phyloP scores from a whole-genome alignment of 306 rosid species.

The Corylus americana region DNA sequence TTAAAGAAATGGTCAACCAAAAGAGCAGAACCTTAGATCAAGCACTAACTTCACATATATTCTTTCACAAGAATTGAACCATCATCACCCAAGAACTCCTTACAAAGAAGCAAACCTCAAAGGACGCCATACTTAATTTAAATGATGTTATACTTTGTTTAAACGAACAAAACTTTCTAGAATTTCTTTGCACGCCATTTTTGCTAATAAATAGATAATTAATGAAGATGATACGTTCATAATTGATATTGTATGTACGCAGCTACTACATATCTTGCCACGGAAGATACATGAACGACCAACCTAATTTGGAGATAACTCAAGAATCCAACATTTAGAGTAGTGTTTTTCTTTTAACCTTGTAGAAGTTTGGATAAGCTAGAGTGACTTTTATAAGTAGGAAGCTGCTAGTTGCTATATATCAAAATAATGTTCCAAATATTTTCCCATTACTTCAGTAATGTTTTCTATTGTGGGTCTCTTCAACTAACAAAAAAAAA shows the following conservation, averaged over 20 bases:
- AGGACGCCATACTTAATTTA: too few species aligned
- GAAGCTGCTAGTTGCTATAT: not conserved
- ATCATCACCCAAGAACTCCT: too few species aligned
- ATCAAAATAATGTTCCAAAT: not conserved
- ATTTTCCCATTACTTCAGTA: not conserved
- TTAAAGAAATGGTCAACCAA: too few species aligned
- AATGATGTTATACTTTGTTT: too few species aligned
- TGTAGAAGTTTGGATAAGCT: not conserved
- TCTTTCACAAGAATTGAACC: too few species aligned
- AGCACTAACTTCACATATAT: too few species aligned
- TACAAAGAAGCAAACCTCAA: too few species aligned
- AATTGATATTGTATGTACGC: not conserved
- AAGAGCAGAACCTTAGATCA: too few species aligned
- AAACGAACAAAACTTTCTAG: too few species aligned
- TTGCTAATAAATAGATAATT: not conserved
- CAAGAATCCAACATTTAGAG: not conserved
- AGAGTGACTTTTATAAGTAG: not conserved
- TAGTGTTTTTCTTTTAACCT: not conserved
- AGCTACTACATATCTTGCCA: not conserved
- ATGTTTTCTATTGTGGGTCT: not conserved
- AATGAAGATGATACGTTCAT: not conserved
- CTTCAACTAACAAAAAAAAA: constrained; percentile 1
- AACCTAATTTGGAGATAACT: not conserved
- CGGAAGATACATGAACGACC: not conserved
- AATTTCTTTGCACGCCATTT: too few species aligned